These are phyloP conservation scores for Aspergillus aculeatus DNA, from an alignment of 2,329 filamentous ascomycete genomes.

Conservation along the genomic window DNA sequence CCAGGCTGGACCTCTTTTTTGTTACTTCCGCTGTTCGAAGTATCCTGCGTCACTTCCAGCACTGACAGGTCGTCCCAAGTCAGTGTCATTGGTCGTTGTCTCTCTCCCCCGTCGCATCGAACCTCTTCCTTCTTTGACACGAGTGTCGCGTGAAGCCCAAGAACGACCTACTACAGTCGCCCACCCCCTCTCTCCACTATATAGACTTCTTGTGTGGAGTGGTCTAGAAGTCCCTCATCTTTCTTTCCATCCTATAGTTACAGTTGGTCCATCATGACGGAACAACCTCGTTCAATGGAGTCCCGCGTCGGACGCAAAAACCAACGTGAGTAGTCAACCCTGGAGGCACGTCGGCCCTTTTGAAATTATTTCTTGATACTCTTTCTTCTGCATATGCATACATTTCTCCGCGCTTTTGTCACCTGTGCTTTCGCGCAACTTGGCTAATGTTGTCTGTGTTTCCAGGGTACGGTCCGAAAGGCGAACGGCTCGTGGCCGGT, in stretches of 20 bases:
- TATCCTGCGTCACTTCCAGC: slow-evolving; percentile 12
- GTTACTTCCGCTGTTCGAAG: slow-evolving; percentile 13
- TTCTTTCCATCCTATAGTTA: slow-evolving; percentile 1
- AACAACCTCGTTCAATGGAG: slow-evolving; percentile 47
- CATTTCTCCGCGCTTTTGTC: neutral
- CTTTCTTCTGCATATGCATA: slow-evolving; percentile 3
- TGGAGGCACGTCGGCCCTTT: slow-evolving; percentile 23
- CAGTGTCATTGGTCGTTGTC: slow-evolving; percentile 14
- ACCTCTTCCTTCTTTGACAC: slow-evolving; percentile 15
- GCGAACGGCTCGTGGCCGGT: slow-evolving; percentile 92
- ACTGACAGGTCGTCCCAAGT: slow-evolving; percentile 13
- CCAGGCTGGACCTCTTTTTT: slow-evolving; percentile 11
- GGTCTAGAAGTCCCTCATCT: slow-evolving; percentile 14
- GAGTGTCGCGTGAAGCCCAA: slow-evolving; percentile 16
- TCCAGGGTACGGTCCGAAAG: slow-evolving; percentile 83
- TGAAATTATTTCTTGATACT: neutral
- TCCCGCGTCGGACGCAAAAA: slow-evolving; percentile 50
- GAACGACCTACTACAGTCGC: neutral
- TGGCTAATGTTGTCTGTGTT: slow-evolving; percentile 20
- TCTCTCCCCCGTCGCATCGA: slow-evolving; percentile 8
- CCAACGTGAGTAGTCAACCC: slow-evolving; percentile 45
- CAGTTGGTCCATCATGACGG: slow-evolving; percentile 32
- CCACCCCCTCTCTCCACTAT: neutral
- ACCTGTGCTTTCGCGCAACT: slow-evolving; percentile 3
- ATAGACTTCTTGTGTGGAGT: slow-evolving; percentile 8